Conservation (phyloP, 306 rosid species). For the Cercis canadensis region DNA sequence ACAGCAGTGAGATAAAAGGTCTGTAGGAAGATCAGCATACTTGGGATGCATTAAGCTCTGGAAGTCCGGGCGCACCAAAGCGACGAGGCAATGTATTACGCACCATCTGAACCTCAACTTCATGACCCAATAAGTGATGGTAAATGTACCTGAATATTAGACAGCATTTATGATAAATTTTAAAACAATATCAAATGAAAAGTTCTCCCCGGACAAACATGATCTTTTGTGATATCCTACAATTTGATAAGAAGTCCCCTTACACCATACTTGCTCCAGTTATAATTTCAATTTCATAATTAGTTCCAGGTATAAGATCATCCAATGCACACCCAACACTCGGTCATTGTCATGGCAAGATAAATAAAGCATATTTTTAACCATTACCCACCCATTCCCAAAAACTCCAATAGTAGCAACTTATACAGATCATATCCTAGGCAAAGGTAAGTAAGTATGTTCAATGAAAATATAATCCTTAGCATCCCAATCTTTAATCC, state of each 20-base stretch:
- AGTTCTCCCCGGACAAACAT: neutral
- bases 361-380: neutral
- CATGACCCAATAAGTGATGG: constrained; percentile 97
- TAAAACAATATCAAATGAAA: constrained; percentile 12
- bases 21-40: constrained; percentile 54
- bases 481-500: too few relatives aligned
- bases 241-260: neutral
- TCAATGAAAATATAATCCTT: constrained; percentile 30
- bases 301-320: constrained; percentile 17
- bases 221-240: constrained; percentile 10
- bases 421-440: neutral
- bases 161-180: constrained; percentile 4
- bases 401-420: constrained; percentile 11
- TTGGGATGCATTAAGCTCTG: constrained; percentile 98
- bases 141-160: constrained; percentile 80
- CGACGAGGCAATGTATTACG: constrained; percentile 98
- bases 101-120: constrained; percentile 99
- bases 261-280: neutral
- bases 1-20: constrained; percentile 15
- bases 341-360: neutral
- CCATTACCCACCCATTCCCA: constrained; percentile 11
- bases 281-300: constrained; percentile 14
- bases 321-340: constrained; percentile 9
- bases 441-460: neutral
- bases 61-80: constrained; percentile 99